A percentile compares a stretch with the other conserved stretches of the same genome.
Conservation (phyloP, 306 rosid species). For the Lathyrus sativus region DNA sequence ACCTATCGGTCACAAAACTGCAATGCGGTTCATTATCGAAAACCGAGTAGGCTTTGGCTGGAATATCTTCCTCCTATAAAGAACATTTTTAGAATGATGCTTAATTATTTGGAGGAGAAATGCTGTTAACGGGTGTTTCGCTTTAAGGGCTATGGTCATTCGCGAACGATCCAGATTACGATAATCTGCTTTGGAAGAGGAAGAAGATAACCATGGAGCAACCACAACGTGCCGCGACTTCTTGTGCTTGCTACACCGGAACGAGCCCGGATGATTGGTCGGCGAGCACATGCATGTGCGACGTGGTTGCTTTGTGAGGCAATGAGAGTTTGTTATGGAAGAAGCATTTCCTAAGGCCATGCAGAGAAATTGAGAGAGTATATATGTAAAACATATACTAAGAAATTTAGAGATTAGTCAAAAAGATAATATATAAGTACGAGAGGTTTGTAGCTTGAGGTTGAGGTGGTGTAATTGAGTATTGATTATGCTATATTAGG, state of each 20-base stretch:
- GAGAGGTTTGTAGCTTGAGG: slow-evolving; percentile 25
- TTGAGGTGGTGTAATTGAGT: slow-evolving; percentile 32
- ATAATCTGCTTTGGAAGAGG: not conserved
- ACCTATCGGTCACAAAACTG: slow-evolving; percentile 37
- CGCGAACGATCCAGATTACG: not conserved
- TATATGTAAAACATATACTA: not conserved
- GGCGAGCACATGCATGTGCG: slow-evolving; percentile 68
- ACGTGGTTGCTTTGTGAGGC: slow-evolving; percentile 22
- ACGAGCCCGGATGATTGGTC: slow-evolving; percentile 65
- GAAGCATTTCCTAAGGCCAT: slow-evolving; percentile 46
- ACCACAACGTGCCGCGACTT: slow-evolving; percentile 4
- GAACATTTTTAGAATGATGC: slow-evolving; percentile 48
- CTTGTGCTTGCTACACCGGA: slow-evolving; percentile 68
- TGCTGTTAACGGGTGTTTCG: slow-evolving; percentile 37
- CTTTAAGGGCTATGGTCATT: slow-evolving; percentile 22
- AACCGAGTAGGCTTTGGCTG: slow-evolving; percentile 55
- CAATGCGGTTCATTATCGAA: slow-evolving; percentile 45
- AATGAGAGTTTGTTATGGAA: slow-evolving; percentile 11
- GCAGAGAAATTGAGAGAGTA: not conserved
- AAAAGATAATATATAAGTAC: too few species aligned
- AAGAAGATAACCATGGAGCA: not conserved
- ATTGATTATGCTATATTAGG: slow-evolving; percentile 15
- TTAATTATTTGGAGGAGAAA: slow-evolving; percentile 52
- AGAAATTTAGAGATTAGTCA: too few species aligned
- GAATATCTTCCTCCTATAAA: slow-evolving; percentile 55